Evolutionary conservation across 164 flowering plant genomes (phyloP).

Genomic region (Vitis riparia): DNA sequence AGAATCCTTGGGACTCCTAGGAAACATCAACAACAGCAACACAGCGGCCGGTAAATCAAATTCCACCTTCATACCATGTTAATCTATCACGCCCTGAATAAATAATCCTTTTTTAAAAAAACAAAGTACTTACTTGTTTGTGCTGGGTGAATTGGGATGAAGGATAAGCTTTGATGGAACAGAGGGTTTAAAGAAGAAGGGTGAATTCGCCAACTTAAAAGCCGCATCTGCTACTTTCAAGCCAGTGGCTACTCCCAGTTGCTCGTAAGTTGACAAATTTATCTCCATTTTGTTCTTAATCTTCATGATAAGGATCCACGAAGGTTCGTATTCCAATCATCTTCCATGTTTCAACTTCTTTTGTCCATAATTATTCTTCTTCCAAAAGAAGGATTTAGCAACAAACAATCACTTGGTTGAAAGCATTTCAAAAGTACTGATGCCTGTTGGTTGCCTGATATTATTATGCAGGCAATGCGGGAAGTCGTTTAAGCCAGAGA

Average conservation of each 20-base stretch:
- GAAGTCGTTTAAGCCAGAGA: constrained; percentile 75
- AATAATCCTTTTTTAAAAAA: too few species aligned
- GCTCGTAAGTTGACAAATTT: constrained; percentile 54
- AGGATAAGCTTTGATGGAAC: constrained; percentile 38
- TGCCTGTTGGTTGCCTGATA: too few species aligned
- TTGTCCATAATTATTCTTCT: too few species aligned
- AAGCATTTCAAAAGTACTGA: too few species aligned
- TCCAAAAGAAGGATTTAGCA: too few species aligned
- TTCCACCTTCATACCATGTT: background rate
- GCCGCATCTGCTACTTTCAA: constrained; percentile 30
- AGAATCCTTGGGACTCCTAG: constrained; percentile 29
- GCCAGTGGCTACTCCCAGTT: constrained; percentile 40
- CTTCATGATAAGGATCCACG: background rate
- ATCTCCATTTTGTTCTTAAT: background rate
- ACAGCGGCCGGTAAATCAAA: constrained; percentile 24
- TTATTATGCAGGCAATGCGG: constrained; percentile 68
- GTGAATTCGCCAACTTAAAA: constrained; percentile 21
- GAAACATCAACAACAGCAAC: constrained; percentile 22
- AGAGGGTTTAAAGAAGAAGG: constrained; percentile 24
- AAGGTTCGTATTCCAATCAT: background rate
- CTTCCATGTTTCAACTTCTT: too few species aligned
- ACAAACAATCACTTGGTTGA: too few species aligned
- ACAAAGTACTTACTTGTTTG: too few species aligned
- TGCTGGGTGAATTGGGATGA: background rate
- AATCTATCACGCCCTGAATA: background rate